Percentiles rank a stretch among this genome's conserved stretches.
phyloP scores from a whole-genome alignment of 331 rosid species.

The Arachis monticola region DNA sequence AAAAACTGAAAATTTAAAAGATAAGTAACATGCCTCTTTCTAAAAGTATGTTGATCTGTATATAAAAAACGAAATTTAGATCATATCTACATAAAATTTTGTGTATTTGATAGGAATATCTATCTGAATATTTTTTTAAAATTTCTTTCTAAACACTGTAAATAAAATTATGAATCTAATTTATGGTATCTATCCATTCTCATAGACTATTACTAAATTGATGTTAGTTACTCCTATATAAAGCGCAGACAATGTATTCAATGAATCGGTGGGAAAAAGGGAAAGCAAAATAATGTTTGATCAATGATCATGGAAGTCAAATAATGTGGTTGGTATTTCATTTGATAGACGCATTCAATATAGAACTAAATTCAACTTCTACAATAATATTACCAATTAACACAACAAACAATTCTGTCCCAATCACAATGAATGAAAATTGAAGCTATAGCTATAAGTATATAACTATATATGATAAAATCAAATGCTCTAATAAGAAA shows the following conservation, averaged over 20 bases:
- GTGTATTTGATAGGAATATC: no score
- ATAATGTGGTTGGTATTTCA: conserved; percentile 38
- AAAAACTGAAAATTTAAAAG: no score
- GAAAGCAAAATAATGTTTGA: neutral
- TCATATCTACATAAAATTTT: no score
- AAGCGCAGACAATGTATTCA: neutral
- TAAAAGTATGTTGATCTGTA: no score
- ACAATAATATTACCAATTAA: neutral
- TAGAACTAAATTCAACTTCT: conserved; percentile 35
- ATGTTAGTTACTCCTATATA: neutral
- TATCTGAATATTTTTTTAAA: no score
- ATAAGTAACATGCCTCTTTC: no score
- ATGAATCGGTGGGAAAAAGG: neutral
- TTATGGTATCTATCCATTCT: no score
- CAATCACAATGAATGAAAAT: conserved; percentile 35
- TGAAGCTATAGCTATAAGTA: neutral
- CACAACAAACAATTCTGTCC: conserved; percentile 31
- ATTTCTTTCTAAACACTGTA: no score
- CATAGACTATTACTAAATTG: no score
- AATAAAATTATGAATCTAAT: no score
- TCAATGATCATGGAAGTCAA: conserved; percentile 21
- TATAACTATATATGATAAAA: neutral
- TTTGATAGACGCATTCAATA: conserved; percentile 39
- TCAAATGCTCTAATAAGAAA: neutral
- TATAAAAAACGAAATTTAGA: no score